Evolutionary conservation across 2,329 filamentous ascomycete species (phyloP).

Genomic region (Alternaria triticina): DNA sequence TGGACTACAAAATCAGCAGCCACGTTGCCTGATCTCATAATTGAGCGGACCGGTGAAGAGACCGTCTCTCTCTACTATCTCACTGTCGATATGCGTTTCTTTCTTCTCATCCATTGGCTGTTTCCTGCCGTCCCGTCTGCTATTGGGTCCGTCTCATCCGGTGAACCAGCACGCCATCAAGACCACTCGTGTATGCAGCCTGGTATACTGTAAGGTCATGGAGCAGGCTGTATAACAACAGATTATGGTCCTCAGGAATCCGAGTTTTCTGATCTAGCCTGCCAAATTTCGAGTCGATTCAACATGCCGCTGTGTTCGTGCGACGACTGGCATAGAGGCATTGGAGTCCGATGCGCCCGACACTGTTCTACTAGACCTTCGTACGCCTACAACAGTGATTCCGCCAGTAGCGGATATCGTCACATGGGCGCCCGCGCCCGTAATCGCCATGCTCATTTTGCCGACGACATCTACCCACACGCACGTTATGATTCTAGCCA

Average conservation of each 20-base stretch:
- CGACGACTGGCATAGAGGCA: constrained; percentile 12
- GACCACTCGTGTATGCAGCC: constrained; percentile 17
- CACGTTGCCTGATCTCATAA: background rate
- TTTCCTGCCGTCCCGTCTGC: background rate
- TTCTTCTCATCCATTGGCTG: background rate
- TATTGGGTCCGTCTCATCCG: constrained; percentile 11
- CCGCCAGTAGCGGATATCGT: constrained; percentile 5
- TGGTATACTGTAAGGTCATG: constrained; percentile 7
- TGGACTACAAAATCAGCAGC: background rate
- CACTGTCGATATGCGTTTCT: background rate
- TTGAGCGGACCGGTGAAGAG: background rate
- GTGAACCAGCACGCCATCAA: constrained; percentile 21
- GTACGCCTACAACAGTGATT: constrained; percentile 11
- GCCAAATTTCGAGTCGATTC: background rate
- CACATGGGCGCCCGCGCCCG: background rate
- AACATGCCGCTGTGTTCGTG: constrained; percentile 24
- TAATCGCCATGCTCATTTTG: background rate
- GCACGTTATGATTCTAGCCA: background rate
- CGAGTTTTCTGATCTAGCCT: background rate
- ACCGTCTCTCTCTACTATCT: background rate
- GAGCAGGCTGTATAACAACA: background rate
- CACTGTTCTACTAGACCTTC: background rate
- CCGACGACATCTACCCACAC: background rate
- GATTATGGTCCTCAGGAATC: background rate
- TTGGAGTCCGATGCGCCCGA: constrained; percentile 17